phyloP scores from a whole-genome alignment of 176 grass and related monocot species.

The Alloteropsis semialata region DNA sequence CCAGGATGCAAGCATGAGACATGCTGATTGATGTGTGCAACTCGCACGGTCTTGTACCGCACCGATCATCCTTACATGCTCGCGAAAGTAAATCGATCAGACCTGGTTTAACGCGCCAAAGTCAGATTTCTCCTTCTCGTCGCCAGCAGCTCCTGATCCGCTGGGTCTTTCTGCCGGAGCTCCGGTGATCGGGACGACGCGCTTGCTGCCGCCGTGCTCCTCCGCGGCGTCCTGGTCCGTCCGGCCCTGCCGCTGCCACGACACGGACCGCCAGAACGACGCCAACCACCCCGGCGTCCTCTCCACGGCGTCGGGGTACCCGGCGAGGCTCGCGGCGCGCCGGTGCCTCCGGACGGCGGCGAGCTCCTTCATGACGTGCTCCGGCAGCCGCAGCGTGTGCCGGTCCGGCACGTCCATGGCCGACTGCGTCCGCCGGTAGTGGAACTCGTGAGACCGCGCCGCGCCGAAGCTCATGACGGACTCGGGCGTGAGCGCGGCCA shows the following conservation, averaged over 20 bases:
- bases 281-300: slow-evolving; percentile 42
- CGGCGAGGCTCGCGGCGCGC: slow-evolving; percentile 51
- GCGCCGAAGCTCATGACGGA: slow-evolving; percentile 30
- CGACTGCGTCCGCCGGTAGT: slow-evolving; percentile 43
- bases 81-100: slow-evolving; percentile 14
- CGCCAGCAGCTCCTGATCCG: slow-evolving; percentile 1
- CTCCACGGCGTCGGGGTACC: slow-evolving; percentile 37
- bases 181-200: slow-evolving; percentile 38
- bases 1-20: neutral
- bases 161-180: neutral
- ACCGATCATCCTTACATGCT: neutral
- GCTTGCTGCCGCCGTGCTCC: slow-evolving; percentile 29
- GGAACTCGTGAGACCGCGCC: slow-evolving; percentile 7
- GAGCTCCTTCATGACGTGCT: slow-evolving; percentile 66
- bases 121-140: slow-evolving; percentile 12
- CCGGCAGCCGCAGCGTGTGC: slow-evolving; percentile 67
- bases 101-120: slow-evolving; percentile 49
- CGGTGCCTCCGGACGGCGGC: slow-evolving; percentile 53
- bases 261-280: slow-evolving; percentile 54
- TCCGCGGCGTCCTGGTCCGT: slow-evolving; percentile 15
- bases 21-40: neutral
- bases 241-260: slow-evolving; percentile 35
- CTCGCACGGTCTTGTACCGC: neutral
- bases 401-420: slow-evolving; percentile 46
- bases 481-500: slow-evolving; percentile 24